A percentile compares a stretch with the other conserved stretches of the same genome.
Evolutionary conservation across 176 grass and related monocot genomes (phyloP).

Genomic region (Phragmites australis): DNA sequence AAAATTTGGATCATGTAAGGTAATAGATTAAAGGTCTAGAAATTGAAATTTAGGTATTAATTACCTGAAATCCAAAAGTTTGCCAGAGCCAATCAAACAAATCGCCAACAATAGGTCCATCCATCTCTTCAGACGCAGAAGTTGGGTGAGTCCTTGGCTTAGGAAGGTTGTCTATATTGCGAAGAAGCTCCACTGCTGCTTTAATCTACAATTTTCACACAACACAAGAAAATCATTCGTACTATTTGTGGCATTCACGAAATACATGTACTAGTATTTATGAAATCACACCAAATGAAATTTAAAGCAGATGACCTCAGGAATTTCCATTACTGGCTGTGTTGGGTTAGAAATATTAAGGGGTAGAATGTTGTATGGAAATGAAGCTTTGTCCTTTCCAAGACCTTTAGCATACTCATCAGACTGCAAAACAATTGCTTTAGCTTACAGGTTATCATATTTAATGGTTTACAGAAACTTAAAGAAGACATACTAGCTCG

Average conservation of each 20-base stretch:
- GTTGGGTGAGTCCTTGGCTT: constrained; percentile 29
- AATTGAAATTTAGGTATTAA: background rate
- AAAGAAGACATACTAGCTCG: background rate
- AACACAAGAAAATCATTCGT: background rate
- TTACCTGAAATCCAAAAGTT: constrained; percentile 79
- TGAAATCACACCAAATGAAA: background rate
- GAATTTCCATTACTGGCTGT: constrained; percentile 72
- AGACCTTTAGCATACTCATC: constrained; percentile 39
- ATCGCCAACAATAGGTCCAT: constrained; percentile 36
- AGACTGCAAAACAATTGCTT: constrained; percentile 56
- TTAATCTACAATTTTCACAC: constrained; percentile 55
- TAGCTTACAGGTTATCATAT: constrained; percentile 20
- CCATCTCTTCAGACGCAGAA: background rate
- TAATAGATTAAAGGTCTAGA: too few relatives aligned
- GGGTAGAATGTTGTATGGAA: constrained; percentile 84
- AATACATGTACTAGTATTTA: too few relatives aligned
- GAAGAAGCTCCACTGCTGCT: constrained; percentile 51
- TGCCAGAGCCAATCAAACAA: constrained; percentile 78
- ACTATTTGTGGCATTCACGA: background rate
- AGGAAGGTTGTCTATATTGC: constrained; percentile 33
- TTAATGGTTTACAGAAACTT: background rate
- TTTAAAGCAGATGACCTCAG: constrained; percentile 52
- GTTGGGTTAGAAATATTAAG: constrained; percentile 49
- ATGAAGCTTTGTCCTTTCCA: constrained; percentile 57
- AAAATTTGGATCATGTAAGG: background rate